These are phyloP conservation scores for Artemisia tridentata DNA, from an alignment of 129 eudicot genomes.

Conservation along the genomic window DNA sequence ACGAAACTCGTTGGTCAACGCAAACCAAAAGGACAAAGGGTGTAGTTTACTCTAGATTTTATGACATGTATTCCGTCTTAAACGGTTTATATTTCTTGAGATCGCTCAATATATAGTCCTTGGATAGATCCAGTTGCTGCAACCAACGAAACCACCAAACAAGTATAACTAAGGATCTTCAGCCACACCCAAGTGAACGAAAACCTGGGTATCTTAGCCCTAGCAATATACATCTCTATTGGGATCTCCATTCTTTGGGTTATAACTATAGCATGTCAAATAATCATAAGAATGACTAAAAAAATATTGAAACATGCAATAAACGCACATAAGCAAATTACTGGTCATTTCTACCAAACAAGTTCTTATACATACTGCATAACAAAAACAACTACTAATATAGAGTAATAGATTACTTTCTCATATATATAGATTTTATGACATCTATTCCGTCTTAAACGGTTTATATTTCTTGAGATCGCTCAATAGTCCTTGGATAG, in stretches of 20 bases:
- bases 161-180: constrained; percentile 58
- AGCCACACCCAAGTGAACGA: constrained; percentile 75
- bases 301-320: neutral
- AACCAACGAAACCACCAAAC: constrained; percentile 63
- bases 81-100: constrained; percentile 64
- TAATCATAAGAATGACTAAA: neutral
- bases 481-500: constrained; percentile 57
- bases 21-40: too few species aligned
- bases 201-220: constrained; percentile 62
- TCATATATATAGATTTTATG: neutral
- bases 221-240: constrained; percentile 76
- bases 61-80: constrained; percentile 33
- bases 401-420: neutral
- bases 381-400: neutral
- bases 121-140: constrained; percentile 88
- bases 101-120: constrained; percentile 54
- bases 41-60: too few species aligned
- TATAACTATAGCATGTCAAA: too few species aligned
- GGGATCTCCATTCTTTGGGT: too few species aligned
- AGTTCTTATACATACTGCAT: constrained; percentile 17
- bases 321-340: neutral
- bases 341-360: constrained; percentile 20
- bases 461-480: constrained; percentile 62
- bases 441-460: constrained; percentile 43
- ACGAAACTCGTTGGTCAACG: too few species aligned